Evolutionary conservation across 1,139 yeast species (phyloP).

Genomic region (Yamadazyma friedrichii): DNA sequence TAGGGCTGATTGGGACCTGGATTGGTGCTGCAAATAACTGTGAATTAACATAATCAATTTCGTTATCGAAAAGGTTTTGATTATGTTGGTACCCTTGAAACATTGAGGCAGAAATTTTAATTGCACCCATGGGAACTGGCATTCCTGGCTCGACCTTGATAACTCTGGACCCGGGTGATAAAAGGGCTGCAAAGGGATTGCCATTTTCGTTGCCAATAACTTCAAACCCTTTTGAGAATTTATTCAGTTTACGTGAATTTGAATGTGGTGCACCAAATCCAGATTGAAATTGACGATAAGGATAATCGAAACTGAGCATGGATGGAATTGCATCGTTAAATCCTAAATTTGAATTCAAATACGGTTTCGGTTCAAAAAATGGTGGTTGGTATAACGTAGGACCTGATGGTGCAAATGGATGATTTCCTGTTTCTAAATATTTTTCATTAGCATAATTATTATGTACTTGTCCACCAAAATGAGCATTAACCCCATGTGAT

Average conservation of each 20-base stretch:
- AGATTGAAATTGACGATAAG: background rate
- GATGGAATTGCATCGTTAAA: background rate
- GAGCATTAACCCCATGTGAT: too few species aligned
- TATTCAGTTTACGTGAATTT: background rate
- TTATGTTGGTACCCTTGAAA: background rate
- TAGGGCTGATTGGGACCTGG: background rate
- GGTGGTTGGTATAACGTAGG: background rate
- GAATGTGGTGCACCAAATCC: background rate
- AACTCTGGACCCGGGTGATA: conserved; percentile 16
- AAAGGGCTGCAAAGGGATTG: conserved; percentile 2
- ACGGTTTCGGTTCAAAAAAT: background rate
- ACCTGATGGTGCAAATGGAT: too few species aligned
- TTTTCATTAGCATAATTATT: too few species aligned
- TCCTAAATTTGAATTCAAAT: background rate
- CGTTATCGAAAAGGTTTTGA: background rate
- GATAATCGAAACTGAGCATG: background rate
- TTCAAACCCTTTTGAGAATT: conserved; percentile 2
- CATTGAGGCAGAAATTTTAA: conserved; percentile 5
- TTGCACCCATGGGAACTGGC: conserved; percentile 26
- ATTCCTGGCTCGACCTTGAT: conserved; percentile 25
- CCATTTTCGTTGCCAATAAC: conserved; percentile 5
- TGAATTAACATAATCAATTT: background rate
- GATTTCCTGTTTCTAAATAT: too few species aligned
- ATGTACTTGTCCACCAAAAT: too few species aligned
- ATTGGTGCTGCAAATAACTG: background rate